Percentiles rank a stretch among this genome's conserved stretches.
Evolutionary conservation across 805 yeast genomes (phyloP).

Genomic region (Clavispora vitiphila): DNA sequence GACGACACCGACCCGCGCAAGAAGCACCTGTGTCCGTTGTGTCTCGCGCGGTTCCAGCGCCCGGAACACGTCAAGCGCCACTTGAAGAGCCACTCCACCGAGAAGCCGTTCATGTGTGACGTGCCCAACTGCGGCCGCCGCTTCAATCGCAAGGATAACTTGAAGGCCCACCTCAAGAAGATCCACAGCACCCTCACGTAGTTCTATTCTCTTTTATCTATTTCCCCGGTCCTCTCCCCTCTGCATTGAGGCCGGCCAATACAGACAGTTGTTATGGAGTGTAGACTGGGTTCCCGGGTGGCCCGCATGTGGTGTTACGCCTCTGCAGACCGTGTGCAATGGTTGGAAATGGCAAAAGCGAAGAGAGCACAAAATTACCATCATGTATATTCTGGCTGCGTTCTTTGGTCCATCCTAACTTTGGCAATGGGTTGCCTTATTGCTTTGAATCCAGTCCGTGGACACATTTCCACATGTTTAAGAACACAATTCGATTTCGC

Average conservation of each 20-base stretch:
- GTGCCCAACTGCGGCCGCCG: constrained; percentile 49
- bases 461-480: no score
- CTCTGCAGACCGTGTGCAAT: no score
- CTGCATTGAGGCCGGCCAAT: neutral
- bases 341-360: no score
- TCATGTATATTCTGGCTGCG: no score
- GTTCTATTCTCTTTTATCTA: neutral
- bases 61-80: constrained; percentile 71
- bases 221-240: neutral
- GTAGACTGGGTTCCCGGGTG: no score
- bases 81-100: constrained; percentile 53
- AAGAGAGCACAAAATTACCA: no score
- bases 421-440: no score
- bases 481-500: no score
- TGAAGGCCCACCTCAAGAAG: constrained; percentile 58
- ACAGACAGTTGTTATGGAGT: neutral
- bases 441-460: no score
- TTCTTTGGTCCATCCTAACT: no score
- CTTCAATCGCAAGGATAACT: constrained; percentile 55
- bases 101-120: constrained; percentile 53
- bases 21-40: constrained; percentile 59
- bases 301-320: no score
- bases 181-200: constrained; percentile 34
- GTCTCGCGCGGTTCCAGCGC: constrained; percentile 58
- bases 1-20: constrained; percentile 44